phyloP scores from a whole-genome alignment of 345 rosid species.

The Tarenaya hassleriana region DNA sequence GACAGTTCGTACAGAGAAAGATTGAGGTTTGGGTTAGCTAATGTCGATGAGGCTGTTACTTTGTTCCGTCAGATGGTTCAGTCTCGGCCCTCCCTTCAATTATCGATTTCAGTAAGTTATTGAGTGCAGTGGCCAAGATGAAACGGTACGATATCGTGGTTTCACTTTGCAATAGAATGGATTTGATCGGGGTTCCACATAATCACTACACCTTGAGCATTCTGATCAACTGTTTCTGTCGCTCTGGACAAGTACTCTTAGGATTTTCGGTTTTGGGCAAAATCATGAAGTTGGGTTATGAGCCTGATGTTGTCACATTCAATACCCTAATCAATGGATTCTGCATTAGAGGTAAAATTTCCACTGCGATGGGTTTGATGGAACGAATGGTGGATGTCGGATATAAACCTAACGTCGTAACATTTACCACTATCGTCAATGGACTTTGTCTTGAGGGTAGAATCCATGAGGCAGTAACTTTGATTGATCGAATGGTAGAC shows the following conservation, averaged over 20 bases:
- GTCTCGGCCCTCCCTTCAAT: slow-evolving; percentile 19
- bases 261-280: too few species aligned
- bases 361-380: slow-evolving; percentile 11
- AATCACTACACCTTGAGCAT: slow-evolving; percentile 20
- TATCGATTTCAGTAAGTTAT: slow-evolving; percentile 2
- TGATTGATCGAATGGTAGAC: slow-evolving; percentile 3
- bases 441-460: slow-evolving; percentile 11
- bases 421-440: slow-evolving; percentile 17
- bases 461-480: slow-evolving; percentile 15
- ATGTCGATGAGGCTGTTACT: slow-evolving; percentile 18
- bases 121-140: slow-evolving; percentile 10
- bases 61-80: slow-evolving; percentile 23
- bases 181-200: neutral
- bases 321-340: too few species aligned
- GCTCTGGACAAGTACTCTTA: too few species aligned
- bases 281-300: too few species aligned
- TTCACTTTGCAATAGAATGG: slow-evolving; percentile 20
- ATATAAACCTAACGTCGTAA: slow-evolving; percentile 16
- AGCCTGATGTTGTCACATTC: too few species aligned
- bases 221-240: slow-evolving; percentile 20
- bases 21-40: slow-evolving; percentile 15
- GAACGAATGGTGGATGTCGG: slow-evolving; percentile 25
- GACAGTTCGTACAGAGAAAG: slow-evolving; percentile 19
- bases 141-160: slow-evolving; percentile 16
- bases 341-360: too few species aligned